Base-by-base conservation (phyloP, 2,329 filamentous ascomycete species). In the Cladophialophora yegresii region DNA sequence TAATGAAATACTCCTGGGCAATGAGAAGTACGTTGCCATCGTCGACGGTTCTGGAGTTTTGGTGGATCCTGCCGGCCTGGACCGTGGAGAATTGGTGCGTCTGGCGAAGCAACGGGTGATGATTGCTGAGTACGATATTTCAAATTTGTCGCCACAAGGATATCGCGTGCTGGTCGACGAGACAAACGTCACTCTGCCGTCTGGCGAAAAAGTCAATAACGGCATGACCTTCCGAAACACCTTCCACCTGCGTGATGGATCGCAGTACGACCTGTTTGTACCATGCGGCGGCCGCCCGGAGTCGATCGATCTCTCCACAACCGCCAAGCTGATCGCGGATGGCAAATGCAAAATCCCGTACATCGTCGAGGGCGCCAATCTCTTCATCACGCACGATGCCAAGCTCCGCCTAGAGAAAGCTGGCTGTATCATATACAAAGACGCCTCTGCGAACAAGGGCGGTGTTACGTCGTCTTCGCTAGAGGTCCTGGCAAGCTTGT, bases 361-460 rank as follows among this genome's bases (percentile, higher is more conserved):
- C 80, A 95, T 99, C 60, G 93, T 99, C 51, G 95, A 99, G 80
- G 95, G 95, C 59, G 95, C 95, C 78, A 99, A 98, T 77, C 83
- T 99, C 61, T 99, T 99, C 85, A 96, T 99, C 79, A 97, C 95
- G 0, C 95, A 99, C 78, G 95, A 99, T 73, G 93, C 93, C 72
- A 98, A 98, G 82, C 85, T 98, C 61, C 90, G 92, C 26, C 87
- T 99, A 13, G 95, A 99, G 80, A 89, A 92, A 72, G 93, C 93
- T n/a, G 95, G 95, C 65, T 96, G 92, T 75, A 87, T 98, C 72
- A 80, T 99, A 47, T 97, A 92, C 88, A 99, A 99, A 82, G 95
- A 99, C 77, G 95, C 95, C 4, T 96, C 92, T 43, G 93, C 93
- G 62, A 99, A 99, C 85, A 99, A 99, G 84, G 95, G 95, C 70